phyloP scores from a whole-genome alignment of 2,329 filamentous ascomycete genomes.

The Fusarium sp. region DNA sequence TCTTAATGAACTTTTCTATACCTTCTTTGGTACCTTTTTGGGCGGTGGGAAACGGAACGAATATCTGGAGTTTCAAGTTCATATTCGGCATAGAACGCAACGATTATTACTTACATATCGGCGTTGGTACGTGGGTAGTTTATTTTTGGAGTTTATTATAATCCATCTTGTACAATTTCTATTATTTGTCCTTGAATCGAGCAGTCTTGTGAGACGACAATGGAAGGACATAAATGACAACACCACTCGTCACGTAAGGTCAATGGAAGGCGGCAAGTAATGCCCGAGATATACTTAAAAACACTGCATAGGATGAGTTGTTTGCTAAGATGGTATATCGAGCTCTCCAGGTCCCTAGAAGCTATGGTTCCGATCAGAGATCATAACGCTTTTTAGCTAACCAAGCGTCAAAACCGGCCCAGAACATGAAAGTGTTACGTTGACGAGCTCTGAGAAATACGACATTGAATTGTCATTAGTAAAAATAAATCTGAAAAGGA shows the following conservation, averaged over 20 bases:
- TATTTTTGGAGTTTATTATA: conserved; percentile 17
- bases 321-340: too few species aligned
- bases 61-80: conserved; percentile 1
- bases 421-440: too few species aligned
- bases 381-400: too few species aligned
- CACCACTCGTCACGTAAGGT: not conserved
- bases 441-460: too few species aligned
- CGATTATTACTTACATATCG: conserved; percentile 7
- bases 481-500: too few species aligned
- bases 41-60: not conserved
- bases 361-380: too few species aligned
- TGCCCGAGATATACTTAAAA: too few species aligned
- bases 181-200: not conserved
- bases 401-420: too few species aligned
- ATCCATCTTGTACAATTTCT: conserved; percentile 2
- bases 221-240: not conserved
- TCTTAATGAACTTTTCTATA: conserved; percentile 17
- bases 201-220: not conserved
- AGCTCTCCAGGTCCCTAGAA: too few species aligned
- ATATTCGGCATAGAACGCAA: conserved; percentile 10
- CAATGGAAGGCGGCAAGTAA: too few species aligned
- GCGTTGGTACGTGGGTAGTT: conserved; percentile 22
- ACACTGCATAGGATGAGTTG: too few species aligned
- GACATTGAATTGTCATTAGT: too few species aligned
- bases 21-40: not conserved